These are phyloP conservation scores for Diophrys sp. DNA, from an alignment of 73 alveolate genomes.

Conservation along the genomic window DNA sequence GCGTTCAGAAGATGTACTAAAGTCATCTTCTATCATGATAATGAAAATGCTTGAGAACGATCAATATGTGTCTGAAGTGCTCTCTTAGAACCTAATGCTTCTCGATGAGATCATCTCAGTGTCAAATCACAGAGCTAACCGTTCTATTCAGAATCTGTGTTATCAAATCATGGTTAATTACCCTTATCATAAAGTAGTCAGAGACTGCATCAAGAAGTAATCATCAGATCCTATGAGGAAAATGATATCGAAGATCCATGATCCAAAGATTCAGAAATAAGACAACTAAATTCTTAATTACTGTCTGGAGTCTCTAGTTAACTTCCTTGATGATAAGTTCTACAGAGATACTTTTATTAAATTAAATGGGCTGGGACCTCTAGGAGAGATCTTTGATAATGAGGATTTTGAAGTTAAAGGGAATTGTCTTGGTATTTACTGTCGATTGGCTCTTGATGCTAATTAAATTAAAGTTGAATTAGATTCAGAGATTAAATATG, in stretches of 20 bases:
- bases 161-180: background rate
- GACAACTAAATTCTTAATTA: background rate
- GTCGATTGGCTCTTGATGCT: constrained; percentile 22
- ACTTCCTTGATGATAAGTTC: constrained; percentile 26
- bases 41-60: constrained; percentile 31
- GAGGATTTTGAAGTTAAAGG: constrained; percentile 26
- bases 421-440: constrained; percentile 18
- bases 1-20: constrained; percentile 33
- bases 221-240: constrained; percentile 2
- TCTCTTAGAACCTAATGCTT: background rate
- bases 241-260: background rate
- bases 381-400: constrained; percentile 19
- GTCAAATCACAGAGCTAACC: constrained; percentile 14
- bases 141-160: constrained; percentile 13
- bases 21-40: constrained; percentile 5
- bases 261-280: background rate
- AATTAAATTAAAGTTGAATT: background rate
- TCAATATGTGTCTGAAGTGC: background rate
- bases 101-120: background rate
- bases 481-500: background rate
- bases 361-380: constrained; percentile 31
- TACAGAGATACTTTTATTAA: constrained; percentile 10
- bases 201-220: constrained; percentile 9
- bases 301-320: constrained; percentile 14
- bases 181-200: background rate